Base-by-base conservation (phyloP, 2,329 filamentous ascomycete species). In the Fusarium continuum region DNA sequence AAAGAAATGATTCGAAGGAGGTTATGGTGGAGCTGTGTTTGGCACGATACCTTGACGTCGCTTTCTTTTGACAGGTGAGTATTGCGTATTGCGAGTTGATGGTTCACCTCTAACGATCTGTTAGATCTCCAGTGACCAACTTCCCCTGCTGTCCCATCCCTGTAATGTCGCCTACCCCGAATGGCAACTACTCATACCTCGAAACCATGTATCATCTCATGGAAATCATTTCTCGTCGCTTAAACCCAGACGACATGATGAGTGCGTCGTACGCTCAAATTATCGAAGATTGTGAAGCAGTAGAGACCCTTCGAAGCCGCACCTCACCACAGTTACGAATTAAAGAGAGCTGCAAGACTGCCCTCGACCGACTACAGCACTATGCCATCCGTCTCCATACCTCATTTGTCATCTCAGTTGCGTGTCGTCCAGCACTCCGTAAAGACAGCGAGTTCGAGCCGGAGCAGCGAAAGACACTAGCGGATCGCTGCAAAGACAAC, bases 151-250 rank as follows among this genome's bases (percentile, higher is more conserved):
- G 83, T 64, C 77, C 83, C 8, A 83, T 87, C 43, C 82, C 86
- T 5, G 67, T 81, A 45, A 77, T 77, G 8, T 72, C 78, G 1
- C 77, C 72, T 1, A 72, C 79, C 22, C 68, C 76, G 1, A 76
- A 76, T 4, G 81, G 82, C 25, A 82, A 84, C 22, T 82, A 83
- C 63, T 81, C 81, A 3, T 89, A 89, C 65, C 79, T 88, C 7
- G 86, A 89, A 69, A 85, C 84, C 55, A 88, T 89, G 85, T 88
- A 88, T 65, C 82, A 85, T 62, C 81, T 89, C 20, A 87, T 85
- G 65, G 79, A 87, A 57, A 81, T 88, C 23, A 86, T 89, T 32
- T 85, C 85, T 1, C 77, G 82, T 28, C 81, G 83, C 1, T 74
- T 88, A 0, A 85, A 84, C 50, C 85, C 85, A 4, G 85, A 87